Conservation (phyloP, 139 green algal species). For the Mychonastes homosphaera region DNA sequence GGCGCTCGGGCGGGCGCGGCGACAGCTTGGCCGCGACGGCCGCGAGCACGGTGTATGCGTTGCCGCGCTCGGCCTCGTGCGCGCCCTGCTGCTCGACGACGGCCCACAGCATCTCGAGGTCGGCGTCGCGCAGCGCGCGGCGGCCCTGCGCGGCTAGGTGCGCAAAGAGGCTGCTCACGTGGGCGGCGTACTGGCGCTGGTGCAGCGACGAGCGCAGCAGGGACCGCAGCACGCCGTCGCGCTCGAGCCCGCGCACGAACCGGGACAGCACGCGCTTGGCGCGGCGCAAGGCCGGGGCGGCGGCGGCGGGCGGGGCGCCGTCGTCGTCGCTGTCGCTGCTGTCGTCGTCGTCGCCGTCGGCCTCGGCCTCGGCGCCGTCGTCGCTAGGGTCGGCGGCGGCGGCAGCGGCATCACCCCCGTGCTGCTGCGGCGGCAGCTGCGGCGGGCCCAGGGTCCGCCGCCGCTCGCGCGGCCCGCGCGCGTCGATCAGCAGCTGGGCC, state of each 20-base stretch:
- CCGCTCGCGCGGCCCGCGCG: not conserved
- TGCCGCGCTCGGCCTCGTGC: conserved; percentile 71
- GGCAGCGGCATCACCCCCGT: not conserved
- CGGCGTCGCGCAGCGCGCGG: conserved; percentile 32
- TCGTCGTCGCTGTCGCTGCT: not conserved
- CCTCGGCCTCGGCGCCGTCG: not conserved
- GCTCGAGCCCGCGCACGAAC: conserved; percentile 49
- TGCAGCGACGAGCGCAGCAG: conserved; percentile 78
- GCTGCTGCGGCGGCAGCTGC: no score
- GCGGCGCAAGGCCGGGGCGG: no score
- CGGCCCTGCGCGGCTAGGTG: not conserved
- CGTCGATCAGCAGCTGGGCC: no score
- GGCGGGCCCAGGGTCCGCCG: not conserved
- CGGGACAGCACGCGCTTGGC: no score
- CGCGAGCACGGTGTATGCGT: conserved; percentile 67
- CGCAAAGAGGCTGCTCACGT: conserved; percentile 37
- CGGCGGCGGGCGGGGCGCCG: not conserved
- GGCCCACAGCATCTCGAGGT: conserved; percentile 73
- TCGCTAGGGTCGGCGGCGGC: not conserved
- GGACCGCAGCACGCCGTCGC: conserved; percentile 47
- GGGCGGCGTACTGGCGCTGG: conserved; percentile 78
- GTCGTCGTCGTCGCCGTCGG: not conserved
- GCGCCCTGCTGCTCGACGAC: conserved; percentile 70
- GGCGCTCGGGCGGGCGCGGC: no score
- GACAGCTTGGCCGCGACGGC: conserved; percentile 44